Percentiles rank a stretch among this genome's conserved stretches.
phyloP scores from a whole-genome alignment of 805 yeast genomes.

The Saturnispora dispora region DNA sequence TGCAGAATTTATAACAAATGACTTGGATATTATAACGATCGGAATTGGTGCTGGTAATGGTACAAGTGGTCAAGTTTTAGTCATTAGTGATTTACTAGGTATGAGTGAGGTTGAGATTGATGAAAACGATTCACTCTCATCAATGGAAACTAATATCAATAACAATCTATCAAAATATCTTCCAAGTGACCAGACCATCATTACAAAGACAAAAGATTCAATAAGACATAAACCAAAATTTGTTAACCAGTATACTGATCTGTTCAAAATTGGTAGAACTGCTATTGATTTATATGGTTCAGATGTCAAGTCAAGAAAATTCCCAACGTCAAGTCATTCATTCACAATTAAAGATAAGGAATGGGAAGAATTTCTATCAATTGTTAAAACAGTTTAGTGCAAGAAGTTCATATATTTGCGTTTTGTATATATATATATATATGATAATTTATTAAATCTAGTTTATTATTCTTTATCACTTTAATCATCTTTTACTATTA shows the following conservation, averaged over 20 bases:
- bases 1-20: conserved; percentile 53
- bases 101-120: conserved; percentile 46
- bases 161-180: not conserved
- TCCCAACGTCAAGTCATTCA: conserved; percentile 60
- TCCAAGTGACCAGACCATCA: not conserved
- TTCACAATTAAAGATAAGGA: conserved; percentile 64
- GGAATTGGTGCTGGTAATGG: conserved; percentile 92
- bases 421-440: not conserved
- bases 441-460: not conserved
- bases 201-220: not conserved
- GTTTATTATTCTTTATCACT: not conserved
- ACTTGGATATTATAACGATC: conserved; percentile 66
- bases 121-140: not conserved
- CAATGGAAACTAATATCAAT: conserved; percentile 17
- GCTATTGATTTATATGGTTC: conserved; percentile 46
- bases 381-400: conserved; percentile 15
- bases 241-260: conserved; percentile 58
- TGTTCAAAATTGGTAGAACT: conserved; percentile 37
- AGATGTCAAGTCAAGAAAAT: conserved; percentile 48
- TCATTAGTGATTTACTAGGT: conserved; percentile 76
- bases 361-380: conserved; percentile 33
- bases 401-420: not conserved
- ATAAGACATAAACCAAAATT: conserved; percentile 37
- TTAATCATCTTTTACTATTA: conserved; percentile 34
- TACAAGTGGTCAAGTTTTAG: conserved; percentile 86